These are phyloP conservation scores for Trichocladium antarcticum DNA, from an alignment of 495 filamentous ascomycete genomes.

Conservation along the genomic window DNA sequence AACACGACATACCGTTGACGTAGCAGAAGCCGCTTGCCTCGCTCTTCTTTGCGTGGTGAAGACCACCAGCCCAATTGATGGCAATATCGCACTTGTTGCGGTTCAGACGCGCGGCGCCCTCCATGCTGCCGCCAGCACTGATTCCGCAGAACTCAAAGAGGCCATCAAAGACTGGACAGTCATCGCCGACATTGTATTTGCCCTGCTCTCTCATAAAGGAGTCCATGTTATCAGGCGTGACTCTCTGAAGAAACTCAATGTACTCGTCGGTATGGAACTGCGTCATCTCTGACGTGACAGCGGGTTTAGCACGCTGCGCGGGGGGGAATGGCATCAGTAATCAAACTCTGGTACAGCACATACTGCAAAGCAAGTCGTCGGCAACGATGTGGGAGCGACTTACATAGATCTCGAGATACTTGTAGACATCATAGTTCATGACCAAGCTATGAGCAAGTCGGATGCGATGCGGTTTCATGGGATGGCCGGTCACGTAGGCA, in stretches of 20 bases:
- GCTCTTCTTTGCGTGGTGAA: slow-evolving; percentile 95
- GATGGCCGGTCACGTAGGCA: slow-evolving; percentile 95
- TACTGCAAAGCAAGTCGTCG: background rate
- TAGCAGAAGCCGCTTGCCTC: slow-evolving; percentile 96
- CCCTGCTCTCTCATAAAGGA: slow-evolving; percentile 81
- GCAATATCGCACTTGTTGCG: slow-evolving; percentile 93
- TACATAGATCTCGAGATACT: slow-evolving; percentile 98
- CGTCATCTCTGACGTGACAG: slow-evolving; percentile 93
- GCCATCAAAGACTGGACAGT: slow-evolving; percentile 95
- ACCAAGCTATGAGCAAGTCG: slow-evolving; percentile 92
- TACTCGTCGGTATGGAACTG: slow-evolving; percentile 99
- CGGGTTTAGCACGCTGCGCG: slow-evolving; percentile 82
- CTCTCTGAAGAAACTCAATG: slow-evolving; percentile 91
- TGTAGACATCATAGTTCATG: slow-evolving; percentile 98
- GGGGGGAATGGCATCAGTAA: background rate
- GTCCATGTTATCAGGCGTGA: slow-evolving; percentile 99
- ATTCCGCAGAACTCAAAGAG: slow-evolving; percentile 98
- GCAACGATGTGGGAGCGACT: slow-evolving; percentile 32
- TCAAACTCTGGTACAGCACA: background rate
- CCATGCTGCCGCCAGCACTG: slow-evolving; percentile 94
- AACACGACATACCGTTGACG: slow-evolving; percentile 73
- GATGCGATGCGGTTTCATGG: slow-evolving; percentile 99
- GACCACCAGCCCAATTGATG: slow-evolving; percentile 96
- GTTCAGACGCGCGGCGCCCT: slow-evolving; percentile 85
- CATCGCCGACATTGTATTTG: slow-evolving; percentile 96